Conservation (phyloP, 1,139 yeast species). For the Debaryomycetaceae sp. region DNA sequence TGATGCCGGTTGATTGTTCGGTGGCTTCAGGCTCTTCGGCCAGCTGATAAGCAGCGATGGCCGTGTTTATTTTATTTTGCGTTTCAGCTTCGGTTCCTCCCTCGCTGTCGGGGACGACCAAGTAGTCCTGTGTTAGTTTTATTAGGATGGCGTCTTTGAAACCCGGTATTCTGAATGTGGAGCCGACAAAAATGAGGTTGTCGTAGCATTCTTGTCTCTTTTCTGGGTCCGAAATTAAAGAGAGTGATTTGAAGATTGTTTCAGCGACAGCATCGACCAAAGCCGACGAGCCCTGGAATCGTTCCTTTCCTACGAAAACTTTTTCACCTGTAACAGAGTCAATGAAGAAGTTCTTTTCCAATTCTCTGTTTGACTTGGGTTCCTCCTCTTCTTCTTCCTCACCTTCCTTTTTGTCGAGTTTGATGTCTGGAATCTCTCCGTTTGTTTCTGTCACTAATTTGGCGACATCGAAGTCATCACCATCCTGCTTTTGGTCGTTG, state of each 20-base stretch:
- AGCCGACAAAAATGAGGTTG: slow-evolving; percentile 75
- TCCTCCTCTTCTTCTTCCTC: slow-evolving; percentile 26
- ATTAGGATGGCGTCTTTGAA: slow-evolving; percentile 68
- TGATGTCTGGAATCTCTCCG: slow-evolving; percentile 17
- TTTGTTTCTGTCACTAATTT: slow-evolving; percentile 71
- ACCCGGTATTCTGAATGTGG: slow-evolving; percentile 72
- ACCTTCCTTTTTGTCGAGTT: slow-evolving; percentile 19
- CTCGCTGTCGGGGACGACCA: slow-evolving; percentile 36
- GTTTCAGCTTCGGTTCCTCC: slow-evolving; percentile 19
- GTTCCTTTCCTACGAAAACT: slow-evolving; percentile 73
- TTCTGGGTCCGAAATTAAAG: slow-evolving; percentile 59
- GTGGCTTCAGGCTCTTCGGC: slow-evolving; percentile 30
- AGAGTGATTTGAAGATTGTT: slow-evolving; percentile 52
- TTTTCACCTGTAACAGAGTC: slow-evolving; percentile 54
- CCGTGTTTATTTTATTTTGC: slow-evolving; percentile 35
- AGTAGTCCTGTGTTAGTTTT: slow-evolving; percentile 56
- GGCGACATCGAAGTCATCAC: slow-evolving; percentile 83
- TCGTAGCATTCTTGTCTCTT: slow-evolving; percentile 87
- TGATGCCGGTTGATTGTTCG: slow-evolving; percentile 21
- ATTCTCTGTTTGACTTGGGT: slow-evolving; percentile 51
- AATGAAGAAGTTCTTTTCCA: slow-evolving; percentile 63
- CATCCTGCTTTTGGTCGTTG: slow-evolving; percentile 41
- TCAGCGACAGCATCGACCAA: slow-evolving; percentile 55
- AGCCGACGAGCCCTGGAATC: slow-evolving; percentile 73
- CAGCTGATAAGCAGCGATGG: slow-evolving; percentile 45